Percentiles rank a stretch among this genome's conserved stretches.
Evolutionary conservation across 371 early-diverging fungal species (phyloP).

Genomic region (Phascolomyces articulosus): DNA sequence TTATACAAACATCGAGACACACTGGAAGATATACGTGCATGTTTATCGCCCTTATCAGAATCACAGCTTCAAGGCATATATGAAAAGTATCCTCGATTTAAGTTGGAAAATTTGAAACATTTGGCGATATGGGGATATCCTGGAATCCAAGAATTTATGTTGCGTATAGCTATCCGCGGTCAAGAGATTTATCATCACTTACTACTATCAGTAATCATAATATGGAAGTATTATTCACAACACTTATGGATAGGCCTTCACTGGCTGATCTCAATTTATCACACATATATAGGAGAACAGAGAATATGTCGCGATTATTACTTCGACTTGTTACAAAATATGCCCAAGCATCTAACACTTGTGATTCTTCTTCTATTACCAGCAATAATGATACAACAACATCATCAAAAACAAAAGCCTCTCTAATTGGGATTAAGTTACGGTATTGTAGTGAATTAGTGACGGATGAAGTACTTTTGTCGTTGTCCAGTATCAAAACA

Average conservation of each 20-base stretch:
- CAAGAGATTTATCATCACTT: no score
- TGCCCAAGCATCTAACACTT: no score
- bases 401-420: background rate
- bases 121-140: background rate
- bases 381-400: background rate
- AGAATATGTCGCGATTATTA: background rate
- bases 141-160: background rate
- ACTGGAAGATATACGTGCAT: background rate
- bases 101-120: background rate
- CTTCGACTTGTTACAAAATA: background rate
- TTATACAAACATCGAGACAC: background rate
- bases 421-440: background rate
- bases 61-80: background rate
- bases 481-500: background rate
- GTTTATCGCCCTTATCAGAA: background rate
- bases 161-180: background rate
- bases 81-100: background rate
- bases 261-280: no score
- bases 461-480: background rate
- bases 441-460: background rate
- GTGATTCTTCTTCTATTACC: no score
- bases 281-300: background rate
- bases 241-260: no score
- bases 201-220: no score
- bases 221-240: no score